A percentile compares a stretch with the other conserved stretches of the same genome.
phyloP scores from a whole-genome alignment of 495 filamentous ascomycete species.

The Penicillium diatomitis region DNA sequence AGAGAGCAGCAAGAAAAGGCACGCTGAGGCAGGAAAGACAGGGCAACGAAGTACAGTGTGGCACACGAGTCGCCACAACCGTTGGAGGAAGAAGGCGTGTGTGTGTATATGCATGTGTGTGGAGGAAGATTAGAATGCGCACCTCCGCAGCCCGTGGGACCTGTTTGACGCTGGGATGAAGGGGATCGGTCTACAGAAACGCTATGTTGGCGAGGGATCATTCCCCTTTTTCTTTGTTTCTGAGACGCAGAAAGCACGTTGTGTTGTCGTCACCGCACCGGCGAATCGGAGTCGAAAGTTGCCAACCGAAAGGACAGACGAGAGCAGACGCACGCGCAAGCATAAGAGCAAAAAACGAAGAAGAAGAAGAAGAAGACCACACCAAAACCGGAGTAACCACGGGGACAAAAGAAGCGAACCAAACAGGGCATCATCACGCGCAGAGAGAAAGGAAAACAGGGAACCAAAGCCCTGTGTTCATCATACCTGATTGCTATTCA shows the following conservation, averaged over 20 bases:
- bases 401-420: no score
- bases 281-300: no score
- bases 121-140: constrained; percentile 45
- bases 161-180: constrained; percentile 94
- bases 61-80: constrained; percentile 5
- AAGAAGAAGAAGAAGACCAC: constrained; percentile 9
- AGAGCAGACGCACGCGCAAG: neutral
- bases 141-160: constrained; percentile 94
- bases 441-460: constrained; percentile 1
- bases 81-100: constrained; percentile 8
- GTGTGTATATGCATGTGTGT: neutral
- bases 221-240: neutral
- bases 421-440: no score
- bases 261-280: no score
- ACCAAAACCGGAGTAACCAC: neutral
- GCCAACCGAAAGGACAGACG: no score
- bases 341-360: constrained; percentile 7
- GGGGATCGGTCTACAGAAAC: constrained; percentile 52
- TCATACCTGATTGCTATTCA: constrained; percentile 92
- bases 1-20: neutral
- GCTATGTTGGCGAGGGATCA: constrained; percentile 32
- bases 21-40: neutral
- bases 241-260: no score
- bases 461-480: constrained; percentile 12
- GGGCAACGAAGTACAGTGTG: neutral